phyloP scores from a whole-genome alignment of 2,329 filamentous ascomycete species.

The Alternaria burnsii region DNA sequence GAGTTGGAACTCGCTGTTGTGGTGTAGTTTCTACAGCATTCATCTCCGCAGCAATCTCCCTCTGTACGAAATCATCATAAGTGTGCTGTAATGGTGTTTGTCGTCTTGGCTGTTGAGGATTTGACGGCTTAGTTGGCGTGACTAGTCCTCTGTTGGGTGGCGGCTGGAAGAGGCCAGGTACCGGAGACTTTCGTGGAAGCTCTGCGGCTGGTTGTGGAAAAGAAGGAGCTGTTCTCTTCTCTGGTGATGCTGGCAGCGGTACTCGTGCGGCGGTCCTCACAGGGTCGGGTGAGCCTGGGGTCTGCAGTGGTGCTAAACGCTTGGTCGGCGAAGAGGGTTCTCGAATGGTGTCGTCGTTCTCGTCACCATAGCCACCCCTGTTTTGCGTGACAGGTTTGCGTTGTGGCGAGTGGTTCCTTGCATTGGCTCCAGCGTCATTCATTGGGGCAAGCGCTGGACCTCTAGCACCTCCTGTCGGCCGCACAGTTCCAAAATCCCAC shows the following conservation, averaged over 20 bases:
- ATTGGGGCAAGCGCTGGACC: conserved; percentile 73
- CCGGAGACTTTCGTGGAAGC: conserved; percentile 41
- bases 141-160: conserved; percentile 39
- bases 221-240: conserved; percentile 48
- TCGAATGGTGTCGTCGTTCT: conserved; percentile 50
- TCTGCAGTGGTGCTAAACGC: conserved; percentile 39
- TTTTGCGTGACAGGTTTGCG: conserved; percentile 45
- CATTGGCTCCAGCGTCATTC: conserved; percentile 83
- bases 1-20: conserved; percentile 41
- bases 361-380: conserved; percentile 39
- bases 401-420: conserved; percentile 59
- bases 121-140: conserved; percentile 44
- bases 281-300: conserved; percentile 51
- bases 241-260: conserved; percentile 57
- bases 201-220: conserved; percentile 42
- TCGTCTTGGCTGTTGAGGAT: conserved; percentile 43
- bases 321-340: conserved; percentile 56
- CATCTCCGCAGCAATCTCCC: conserved; percentile 54
- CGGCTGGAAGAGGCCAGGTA: conserved; percentile 44
- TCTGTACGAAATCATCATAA: conserved; percentile 59
- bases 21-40: conserved; percentile 52
- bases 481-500: conserved; percentile 98
- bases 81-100: conserved; percentile 48
- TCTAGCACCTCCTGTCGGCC: conserved; percentile 65
- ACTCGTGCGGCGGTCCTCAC: conserved; percentile 55